phyloP scores from a whole-genome alignment of 805 yeast genomes.

The Zygoascus tannicola region DNA sequence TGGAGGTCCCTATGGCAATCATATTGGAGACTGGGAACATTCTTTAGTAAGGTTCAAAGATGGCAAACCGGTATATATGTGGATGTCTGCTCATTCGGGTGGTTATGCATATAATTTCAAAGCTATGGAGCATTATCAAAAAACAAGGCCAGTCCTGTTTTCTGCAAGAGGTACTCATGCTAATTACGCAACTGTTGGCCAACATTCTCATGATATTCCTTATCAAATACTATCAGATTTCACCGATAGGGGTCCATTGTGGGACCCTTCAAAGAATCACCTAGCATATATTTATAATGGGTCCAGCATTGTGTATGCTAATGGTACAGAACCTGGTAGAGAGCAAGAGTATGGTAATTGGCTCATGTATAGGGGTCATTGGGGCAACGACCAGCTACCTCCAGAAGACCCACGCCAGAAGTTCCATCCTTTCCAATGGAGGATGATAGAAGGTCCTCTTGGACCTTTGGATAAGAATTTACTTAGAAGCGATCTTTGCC shows the following conservation, averaged over 20 bases:
- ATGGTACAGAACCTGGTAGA: slow-evolving; percentile 38
- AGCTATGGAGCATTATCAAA: slow-evolving; percentile 59
- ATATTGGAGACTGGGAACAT: slow-evolving; percentile 98
- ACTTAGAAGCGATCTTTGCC: slow-evolving; percentile 63
- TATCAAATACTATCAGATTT: slow-evolving; percentile 84
- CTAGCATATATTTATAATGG: slow-evolving; percentile 78
- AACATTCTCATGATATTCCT: slow-evolving; percentile 92
- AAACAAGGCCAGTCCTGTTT: slow-evolving; percentile 64
- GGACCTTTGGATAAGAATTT: slow-evolving; percentile 84
- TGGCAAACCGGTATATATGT: slow-evolving; percentile 71
- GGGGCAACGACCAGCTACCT: slow-evolving; percentile 79
- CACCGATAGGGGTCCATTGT: slow-evolving; percentile 88
- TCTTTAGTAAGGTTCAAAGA: slow-evolving; percentile 73
- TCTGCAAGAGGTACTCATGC: slow-evolving; percentile 97
- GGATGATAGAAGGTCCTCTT: slow-evolving; percentile 83
- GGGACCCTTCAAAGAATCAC: slow-evolving; percentile 86
- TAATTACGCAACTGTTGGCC: slow-evolving; percentile 91
- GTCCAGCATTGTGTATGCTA: slow-evolving; percentile 31
- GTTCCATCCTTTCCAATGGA: slow-evolving; percentile 84
- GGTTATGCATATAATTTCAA: slow-evolving; percentile 80
- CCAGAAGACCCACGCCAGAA: slow-evolving; percentile 69
- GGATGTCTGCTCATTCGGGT: slow-evolving; percentile 99
- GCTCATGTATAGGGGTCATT: slow-evolving; percentile 71
- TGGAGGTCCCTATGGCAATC: slow-evolving; percentile 93
- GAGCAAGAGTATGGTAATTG: slow-evolving; percentile 56